Evolutionary conservation across 441 rosid genomes (phyloP).

Genomic region (Capsella rubella): DNA sequence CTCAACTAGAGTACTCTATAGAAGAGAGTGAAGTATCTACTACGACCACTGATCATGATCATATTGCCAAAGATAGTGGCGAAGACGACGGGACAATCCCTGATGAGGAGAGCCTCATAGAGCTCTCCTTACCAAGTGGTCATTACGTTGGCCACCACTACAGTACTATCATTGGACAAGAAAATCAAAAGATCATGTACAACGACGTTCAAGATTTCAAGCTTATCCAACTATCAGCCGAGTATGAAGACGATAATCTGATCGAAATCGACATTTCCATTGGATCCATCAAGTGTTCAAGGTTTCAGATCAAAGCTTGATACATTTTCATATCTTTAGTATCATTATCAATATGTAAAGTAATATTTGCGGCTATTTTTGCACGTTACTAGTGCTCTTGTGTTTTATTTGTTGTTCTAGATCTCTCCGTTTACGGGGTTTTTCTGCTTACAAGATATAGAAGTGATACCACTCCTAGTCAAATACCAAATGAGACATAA

Average conservation of each 20-base stretch:
- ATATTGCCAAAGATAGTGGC: constrained; percentile 35
- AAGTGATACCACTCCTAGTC: neutral
- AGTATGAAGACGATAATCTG: constrained; percentile 85
- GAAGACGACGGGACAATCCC: constrained; percentile 70
- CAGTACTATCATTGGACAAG: constrained; percentile 18
- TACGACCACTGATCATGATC: neutral
- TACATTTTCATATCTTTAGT: constrained; percentile 1
- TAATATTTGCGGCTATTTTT: constrained; percentile 23
- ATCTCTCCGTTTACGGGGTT: constrained; percentile 29
- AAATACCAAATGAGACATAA: no score
- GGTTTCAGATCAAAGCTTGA: constrained; percentile 75
- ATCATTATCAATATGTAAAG: constrained; percentile 13
- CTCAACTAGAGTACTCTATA: constrained; percentile 2
- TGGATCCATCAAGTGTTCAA: constrained; percentile 86
- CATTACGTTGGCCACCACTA: constrained; percentile 53
- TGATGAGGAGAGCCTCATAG: constrained; percentile 86
- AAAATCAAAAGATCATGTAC: neutral
- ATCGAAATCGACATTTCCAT: constrained; percentile 90
- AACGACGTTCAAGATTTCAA: constrained; percentile 54
- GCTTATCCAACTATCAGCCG: constrained; percentile 57
- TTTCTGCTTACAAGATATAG: neutral
- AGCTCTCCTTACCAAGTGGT: constrained; percentile 80
- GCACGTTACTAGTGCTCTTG: constrained; percentile 25
- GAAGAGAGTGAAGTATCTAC: constrained; percentile 40
- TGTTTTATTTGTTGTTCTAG: neutral